Conservation (phyloP, 129 eudicot genomes). For the Flaveria linearis region DNA sequence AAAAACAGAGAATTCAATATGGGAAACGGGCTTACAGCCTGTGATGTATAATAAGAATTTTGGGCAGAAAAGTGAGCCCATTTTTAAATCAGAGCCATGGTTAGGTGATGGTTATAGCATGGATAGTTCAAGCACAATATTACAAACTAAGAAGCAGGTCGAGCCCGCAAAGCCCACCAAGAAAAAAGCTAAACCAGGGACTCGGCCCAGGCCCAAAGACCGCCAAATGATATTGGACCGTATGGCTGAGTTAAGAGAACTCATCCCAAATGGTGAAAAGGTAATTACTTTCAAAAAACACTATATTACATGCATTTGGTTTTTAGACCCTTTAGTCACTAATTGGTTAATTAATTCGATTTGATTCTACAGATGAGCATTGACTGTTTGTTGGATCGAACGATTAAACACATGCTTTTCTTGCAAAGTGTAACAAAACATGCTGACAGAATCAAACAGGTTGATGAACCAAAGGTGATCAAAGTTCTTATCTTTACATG, state of each 20-base stretch:
- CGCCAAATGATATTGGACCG: slow-evolving; percentile 88
- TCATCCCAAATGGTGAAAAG: slow-evolving; percentile 89
- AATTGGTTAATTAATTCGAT: slow-evolving; percentile 22
- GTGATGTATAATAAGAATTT: slow-evolving; percentile 19
- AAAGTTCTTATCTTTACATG: slow-evolving; percentile 7
- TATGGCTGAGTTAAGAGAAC: slow-evolving; percentile 75
- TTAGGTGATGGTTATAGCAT: slow-evolving; percentile 47
- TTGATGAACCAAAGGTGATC: slow-evolving; percentile 66
- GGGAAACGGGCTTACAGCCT: slow-evolving; percentile 40
- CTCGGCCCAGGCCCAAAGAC: slow-evolving; percentile 92
- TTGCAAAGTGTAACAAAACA: slow-evolving; percentile 78
- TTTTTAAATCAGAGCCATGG: slow-evolving; percentile 40
- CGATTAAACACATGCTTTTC: slow-evolving; percentile 90
- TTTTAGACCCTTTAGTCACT: slow-evolving; percentile 4
- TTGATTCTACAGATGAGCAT: slow-evolving; percentile 77
- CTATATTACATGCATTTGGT: not conserved
- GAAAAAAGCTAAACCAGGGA: slow-evolving; percentile 85
- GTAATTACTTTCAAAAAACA: slow-evolving; percentile 37
- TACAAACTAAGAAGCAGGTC: slow-evolving; percentile 44
- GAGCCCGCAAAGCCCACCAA: slow-evolving; percentile 53
- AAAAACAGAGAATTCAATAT: slow-evolving; percentile 40
- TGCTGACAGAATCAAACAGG: slow-evolving; percentile 59
- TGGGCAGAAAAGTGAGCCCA: slow-evolving; percentile 40
- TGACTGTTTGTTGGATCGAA: slow-evolving; percentile 81
- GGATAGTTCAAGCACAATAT: slow-evolving; percentile 42